These are phyloP conservation scores for Angomonas ambiguus DNA, from an alignment of 208 protist species.

Conservation along the genomic window DNA sequence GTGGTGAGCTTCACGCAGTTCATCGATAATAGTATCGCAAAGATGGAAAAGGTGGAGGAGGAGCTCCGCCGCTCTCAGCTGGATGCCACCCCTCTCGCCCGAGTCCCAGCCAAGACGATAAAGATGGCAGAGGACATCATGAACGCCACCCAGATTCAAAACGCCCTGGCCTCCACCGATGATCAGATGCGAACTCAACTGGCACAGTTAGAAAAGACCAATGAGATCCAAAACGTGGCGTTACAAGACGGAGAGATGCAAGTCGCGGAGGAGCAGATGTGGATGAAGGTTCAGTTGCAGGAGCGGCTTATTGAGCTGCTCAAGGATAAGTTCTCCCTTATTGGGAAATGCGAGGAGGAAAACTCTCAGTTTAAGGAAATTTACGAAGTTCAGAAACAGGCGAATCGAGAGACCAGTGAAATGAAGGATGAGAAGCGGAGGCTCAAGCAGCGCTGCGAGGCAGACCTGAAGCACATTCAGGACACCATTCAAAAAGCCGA, in stretches of 20 bases:
- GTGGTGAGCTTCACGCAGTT: slow-evolving; percentile 71
- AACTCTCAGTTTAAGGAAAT: slow-evolving; percentile 73
- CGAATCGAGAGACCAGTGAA: slow-evolving; percentile 63
- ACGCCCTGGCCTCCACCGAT: slow-evolving; percentile 63
- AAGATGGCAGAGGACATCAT: slow-evolving; percentile 81
- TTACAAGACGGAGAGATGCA: slow-evolving; percentile 83
- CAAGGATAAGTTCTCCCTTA: slow-evolving; percentile 74
- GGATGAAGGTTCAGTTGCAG: slow-evolving; percentile 79
- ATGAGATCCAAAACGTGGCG: slow-evolving; percentile 77
- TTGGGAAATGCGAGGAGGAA: slow-evolving; percentile 72
- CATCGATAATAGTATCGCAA: slow-evolving; percentile 75
- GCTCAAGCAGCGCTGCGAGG: slow-evolving; percentile 71
- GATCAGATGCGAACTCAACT: slow-evolving; percentile 79
- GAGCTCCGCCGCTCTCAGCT: slow-evolving; percentile 48
- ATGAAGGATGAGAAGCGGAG: slow-evolving; percentile 80
- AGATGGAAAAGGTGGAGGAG: slow-evolving; percentile 83
- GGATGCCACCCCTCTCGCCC: slow-evolving; percentile 65
- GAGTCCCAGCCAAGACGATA: slow-evolving; percentile 51
- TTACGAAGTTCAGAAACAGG: slow-evolving; percentile 77
- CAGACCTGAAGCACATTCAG: slow-evolving; percentile 70
- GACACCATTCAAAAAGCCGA: slow-evolving; percentile 78
- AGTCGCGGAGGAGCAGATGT: slow-evolving; percentile 82
- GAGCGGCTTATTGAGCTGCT: slow-evolving; percentile 73
- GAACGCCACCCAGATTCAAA: slow-evolving; percentile 76
- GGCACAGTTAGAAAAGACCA: slow-evolving; percentile 72